These are phyloP conservation scores for Erodium chrysanthum DNA, from an alignment of 441 rosid genomes.

Conservation along the genomic window DNA sequence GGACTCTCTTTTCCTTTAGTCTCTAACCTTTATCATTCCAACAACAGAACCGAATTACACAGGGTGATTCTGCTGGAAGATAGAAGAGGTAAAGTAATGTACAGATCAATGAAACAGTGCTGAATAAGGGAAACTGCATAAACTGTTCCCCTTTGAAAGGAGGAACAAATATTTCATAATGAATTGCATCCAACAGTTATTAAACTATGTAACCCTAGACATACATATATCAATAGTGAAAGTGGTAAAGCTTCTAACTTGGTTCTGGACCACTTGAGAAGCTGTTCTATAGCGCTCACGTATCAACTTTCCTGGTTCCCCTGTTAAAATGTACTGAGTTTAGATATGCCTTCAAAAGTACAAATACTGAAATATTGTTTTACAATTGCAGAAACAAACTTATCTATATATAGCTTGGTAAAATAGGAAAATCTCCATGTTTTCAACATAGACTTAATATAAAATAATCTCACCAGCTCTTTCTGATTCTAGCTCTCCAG, in stretches of 20 bases:
- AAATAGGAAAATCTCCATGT: neutral
- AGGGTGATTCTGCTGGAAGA: conserved; percentile 4
- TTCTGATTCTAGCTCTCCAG: conserved; percentile 90
- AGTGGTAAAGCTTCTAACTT: conserved; percentile 67
- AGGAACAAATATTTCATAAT: neutral
- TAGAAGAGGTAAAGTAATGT: neutral
- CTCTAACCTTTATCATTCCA: neutral
- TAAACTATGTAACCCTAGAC: conserved; percentile 26
- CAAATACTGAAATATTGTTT: conserved; percentile 2
- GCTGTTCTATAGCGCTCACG: conserved; percentile 94
- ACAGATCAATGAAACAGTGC: neutral
- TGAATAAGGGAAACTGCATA: neutral
- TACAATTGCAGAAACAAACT: conserved; percentile 2
- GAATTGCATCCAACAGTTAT: conserved; percentile 9
- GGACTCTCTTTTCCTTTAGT: neutral
- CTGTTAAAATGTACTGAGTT: conserved; percentile 26
- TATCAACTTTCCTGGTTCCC: conserved; percentile 85
- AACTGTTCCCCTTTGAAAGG: neutral
- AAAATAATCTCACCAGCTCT: conserved; percentile 57
- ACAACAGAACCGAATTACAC: neutral
- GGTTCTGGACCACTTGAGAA: conserved; percentile 95
- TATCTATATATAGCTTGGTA: neutral
- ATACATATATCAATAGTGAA: conserved; percentile 35
- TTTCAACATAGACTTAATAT: neutral
- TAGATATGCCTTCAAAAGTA: neutral